Conservation (phyloP, 306 rosid species). For the Hippophae rhamnoides region DNA sequence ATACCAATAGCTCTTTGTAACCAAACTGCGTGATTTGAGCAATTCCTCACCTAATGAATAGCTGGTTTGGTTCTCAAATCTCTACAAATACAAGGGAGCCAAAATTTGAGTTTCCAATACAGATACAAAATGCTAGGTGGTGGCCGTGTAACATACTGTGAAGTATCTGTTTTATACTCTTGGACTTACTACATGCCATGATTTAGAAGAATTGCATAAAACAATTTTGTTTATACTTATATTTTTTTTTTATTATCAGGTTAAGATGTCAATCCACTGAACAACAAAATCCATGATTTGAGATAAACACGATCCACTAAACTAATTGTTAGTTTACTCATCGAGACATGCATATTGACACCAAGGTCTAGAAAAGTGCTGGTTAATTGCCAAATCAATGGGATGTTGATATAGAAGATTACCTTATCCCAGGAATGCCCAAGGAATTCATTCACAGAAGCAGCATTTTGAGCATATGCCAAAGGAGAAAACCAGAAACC, state of each 20-base stretch:
- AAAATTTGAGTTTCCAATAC: constrained; percentile 14
- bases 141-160: background rate
- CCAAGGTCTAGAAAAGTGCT: background rate
- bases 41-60: constrained; percentile 61
- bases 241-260: no score
- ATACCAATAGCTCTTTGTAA: constrained; percentile 84
- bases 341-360: background rate
- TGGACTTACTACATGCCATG: no score
- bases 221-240: no score
- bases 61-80: constrained; percentile 39
- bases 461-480: constrained; percentile 94
- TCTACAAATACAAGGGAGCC: constrained; percentile 32
- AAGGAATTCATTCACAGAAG: constrained; percentile 87
- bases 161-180: no score
- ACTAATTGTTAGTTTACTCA: no score
- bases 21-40: constrained; percentile 54
- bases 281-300: no score
- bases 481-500: constrained; percentile 98
- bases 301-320: no score
- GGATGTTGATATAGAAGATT: constrained; percentile 11
- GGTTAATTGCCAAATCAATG: background rate
- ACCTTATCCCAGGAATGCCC: constrained; percentile 98
- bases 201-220: no score
- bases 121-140: constrained; percentile 14
- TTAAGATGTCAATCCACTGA: no score